Percentiles rank a stretch among this genome's conserved stretches.
Conservation (phyloP, 441 rosid species). For the Pelargonium citronellum region DNA sequence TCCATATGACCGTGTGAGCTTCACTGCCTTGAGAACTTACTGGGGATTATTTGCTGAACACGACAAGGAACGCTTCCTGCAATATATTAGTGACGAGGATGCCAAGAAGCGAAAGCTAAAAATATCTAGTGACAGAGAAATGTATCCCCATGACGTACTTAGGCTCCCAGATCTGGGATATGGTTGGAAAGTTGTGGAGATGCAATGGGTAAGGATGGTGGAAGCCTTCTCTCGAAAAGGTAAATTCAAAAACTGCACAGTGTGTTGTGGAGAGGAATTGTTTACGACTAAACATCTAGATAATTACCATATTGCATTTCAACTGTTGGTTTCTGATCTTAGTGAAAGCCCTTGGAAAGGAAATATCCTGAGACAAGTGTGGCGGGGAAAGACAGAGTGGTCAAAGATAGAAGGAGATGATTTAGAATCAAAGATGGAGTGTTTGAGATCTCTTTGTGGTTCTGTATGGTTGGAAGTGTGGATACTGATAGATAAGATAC, state of each 20-base stretch:
- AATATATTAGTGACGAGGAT: background rate
- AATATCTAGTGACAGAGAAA: background rate
- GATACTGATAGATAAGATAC: background rate
- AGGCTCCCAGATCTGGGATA: background rate
- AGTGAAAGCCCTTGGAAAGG: background rate
- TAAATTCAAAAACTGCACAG: background rate
- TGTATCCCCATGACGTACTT: background rate
- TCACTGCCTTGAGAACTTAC: background rate
- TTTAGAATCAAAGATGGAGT: background rate
- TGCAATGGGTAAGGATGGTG: background rate
- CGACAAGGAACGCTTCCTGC: background rate
- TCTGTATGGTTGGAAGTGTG: background rate
- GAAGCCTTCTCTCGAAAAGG: background rate
- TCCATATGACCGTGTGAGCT: background rate
- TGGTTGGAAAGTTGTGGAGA: background rate
- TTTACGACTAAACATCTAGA: too few relatives aligned
- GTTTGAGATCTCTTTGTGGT: background rate
- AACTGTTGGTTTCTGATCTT: background rate
- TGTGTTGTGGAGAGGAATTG: background rate
- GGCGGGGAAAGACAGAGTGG: background rate
- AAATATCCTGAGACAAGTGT: background rate
- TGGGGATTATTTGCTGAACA: background rate
- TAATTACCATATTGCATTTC: background rate
- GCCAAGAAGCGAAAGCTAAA: background rate
- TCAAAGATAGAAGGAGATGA: background rate